Evolutionary conservation across 2,329 filamentous ascomycete genomes (phyloP).

Genomic region (Leptographium wingfieldii): DNA sequence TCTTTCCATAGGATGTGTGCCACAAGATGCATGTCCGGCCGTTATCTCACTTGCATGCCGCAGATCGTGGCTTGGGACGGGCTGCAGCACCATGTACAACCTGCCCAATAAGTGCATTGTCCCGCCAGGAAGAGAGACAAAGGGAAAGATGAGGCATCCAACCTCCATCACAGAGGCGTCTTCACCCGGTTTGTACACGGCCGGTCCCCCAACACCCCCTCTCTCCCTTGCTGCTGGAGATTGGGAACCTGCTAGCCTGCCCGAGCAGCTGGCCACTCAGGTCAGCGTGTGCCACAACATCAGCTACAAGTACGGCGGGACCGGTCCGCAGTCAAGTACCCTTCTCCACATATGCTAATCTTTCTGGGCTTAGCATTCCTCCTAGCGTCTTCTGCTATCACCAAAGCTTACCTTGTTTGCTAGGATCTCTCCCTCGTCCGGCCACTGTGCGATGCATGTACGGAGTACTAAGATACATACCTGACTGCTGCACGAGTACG

Average conservation of each 20-base stretch:
- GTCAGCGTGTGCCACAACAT: not conserved
- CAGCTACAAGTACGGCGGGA: not conserved
- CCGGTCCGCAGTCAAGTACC: not conserved
- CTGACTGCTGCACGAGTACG: no score
- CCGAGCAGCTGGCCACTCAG: not conserved
- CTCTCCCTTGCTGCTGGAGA: conserved; percentile 1
- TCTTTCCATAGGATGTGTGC: not conserved
- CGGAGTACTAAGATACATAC: no score
- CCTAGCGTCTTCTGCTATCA: not conserved
- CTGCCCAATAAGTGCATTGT: no score
- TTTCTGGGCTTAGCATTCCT: not conserved
- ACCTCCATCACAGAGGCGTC: not conserved
- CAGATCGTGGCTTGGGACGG: not conserved
- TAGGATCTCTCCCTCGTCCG: not conserved
- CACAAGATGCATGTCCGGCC: not conserved
- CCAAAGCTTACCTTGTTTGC: not conserved
- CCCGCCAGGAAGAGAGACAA: not conserved
- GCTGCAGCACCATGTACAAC: not conserved
- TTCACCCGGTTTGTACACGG: not conserved
- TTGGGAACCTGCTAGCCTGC: not conserved
- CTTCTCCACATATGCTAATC: not conserved
- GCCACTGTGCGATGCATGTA: not conserved
- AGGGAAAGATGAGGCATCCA: not conserved
- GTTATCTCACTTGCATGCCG: not conserved
- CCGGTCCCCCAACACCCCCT: not conserved